Percentiles rank a stretch among this genome's conserved stretches.
Conservation (phyloP, 169 alveolate genomes). For the Plasmodium blacklocki region DNA sequence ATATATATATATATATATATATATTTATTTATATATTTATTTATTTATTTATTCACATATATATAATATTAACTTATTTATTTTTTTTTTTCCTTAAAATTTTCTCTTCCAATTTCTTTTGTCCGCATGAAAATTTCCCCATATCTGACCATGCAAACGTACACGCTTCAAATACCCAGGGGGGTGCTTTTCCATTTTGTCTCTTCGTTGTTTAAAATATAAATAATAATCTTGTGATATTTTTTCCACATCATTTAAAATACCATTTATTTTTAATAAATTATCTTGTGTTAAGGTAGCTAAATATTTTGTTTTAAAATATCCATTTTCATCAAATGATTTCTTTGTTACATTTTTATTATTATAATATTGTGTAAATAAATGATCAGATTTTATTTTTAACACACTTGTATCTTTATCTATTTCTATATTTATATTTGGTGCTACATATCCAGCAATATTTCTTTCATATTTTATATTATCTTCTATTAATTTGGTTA, state of each 20-base stretch:
- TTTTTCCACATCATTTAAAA: conserved; percentile 38
- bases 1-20: background rate
- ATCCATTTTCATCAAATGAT: conserved; percentile 52
- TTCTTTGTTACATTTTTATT: conserved; percentile 23
- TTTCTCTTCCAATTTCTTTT: conserved; percentile 71
- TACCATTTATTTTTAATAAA: conserved; percentile 50
- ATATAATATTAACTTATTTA: background rate
- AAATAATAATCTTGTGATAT: conserved; percentile 60
- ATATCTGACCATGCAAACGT: conserved; percentile 62
- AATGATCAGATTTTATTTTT: conserved; percentile 57
- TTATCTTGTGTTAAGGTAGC: conserved; percentile 35
- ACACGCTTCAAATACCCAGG: conserved; percentile 74
- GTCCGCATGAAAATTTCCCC: conserved; percentile 75
- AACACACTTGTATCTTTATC: conserved; percentile 37
- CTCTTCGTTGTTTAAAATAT: conserved; percentile 54
- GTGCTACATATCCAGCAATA: conserved; percentile 63
- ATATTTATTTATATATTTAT: background rate
- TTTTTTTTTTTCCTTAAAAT: conserved; percentile 14
- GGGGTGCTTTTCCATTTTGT: conserved; percentile 70
- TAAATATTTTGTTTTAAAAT: conserved; percentile 68
- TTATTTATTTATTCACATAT: background rate
- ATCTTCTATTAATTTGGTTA: conserved; percentile 34
- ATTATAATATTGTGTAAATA: conserved; percentile 67
- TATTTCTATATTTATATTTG: conserved; percentile 52
- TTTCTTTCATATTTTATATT: conserved; percentile 59